Conservation (phyloP, 2,329 filamentous ascomycete species). For the Ophiocordyceps sinensis region DNA sequence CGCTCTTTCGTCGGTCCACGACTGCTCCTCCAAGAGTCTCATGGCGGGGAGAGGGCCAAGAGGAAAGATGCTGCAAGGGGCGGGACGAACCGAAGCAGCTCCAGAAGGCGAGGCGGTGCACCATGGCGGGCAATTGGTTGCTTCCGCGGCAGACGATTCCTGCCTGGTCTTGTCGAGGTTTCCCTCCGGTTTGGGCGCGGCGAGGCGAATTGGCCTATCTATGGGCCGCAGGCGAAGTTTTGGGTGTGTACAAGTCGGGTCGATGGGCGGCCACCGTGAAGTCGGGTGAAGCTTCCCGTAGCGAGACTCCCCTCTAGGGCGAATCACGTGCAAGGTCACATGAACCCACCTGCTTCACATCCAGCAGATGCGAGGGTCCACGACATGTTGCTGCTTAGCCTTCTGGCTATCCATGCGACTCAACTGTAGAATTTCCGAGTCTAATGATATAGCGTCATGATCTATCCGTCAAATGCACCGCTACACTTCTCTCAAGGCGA, state of each 20-base stretch:
- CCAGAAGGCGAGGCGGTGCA: constrained; percentile 64
- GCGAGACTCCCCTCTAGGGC: background rate
- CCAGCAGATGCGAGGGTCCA: no score
- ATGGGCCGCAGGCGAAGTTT: constrained; percentile 8
- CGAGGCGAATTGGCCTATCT: constrained; percentile 5
- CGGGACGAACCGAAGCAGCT: constrained; percentile 68
- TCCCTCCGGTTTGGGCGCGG: background rate
- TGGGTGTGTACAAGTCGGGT: background rate
- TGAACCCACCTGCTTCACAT: background rate
- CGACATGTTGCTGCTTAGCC: no score
- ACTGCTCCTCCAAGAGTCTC: no score
- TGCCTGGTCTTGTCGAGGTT: background rate
- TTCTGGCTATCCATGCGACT: no score
- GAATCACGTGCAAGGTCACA: constrained; percentile 4
- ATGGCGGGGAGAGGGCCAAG: background rate
- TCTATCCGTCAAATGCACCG: no score
- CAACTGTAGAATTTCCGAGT: no score
- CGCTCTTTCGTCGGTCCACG: no score
- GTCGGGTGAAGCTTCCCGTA: background rate
- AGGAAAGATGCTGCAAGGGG: no score
- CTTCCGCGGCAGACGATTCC: background rate
- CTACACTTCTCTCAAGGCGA: no score
- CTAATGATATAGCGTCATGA: no score
- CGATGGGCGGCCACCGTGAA: background rate
- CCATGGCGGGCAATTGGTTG: constrained; percentile 30